Conservation (phyloP, 169 alveolate genomes). For the Plasmodium yoelii region DNA sequence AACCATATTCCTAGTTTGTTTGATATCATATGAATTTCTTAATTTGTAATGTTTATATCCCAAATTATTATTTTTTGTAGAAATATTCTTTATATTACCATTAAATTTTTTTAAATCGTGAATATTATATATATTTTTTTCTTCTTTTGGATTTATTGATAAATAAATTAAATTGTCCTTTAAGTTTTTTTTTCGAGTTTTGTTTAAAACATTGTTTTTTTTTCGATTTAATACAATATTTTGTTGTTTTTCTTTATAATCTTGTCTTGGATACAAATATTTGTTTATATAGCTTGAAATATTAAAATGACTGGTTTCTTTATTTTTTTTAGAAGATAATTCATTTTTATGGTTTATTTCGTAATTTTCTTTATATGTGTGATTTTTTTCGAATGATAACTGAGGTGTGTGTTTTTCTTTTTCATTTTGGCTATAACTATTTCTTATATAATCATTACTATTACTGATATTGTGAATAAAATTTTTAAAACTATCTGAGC, state of each 20-base stretch:
- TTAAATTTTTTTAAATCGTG: slow-evolving; percentile 7
- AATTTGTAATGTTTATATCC: slow-evolving; percentile 8
- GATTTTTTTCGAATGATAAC: not conserved
- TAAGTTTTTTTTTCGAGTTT: slow-evolving; percentile 8
- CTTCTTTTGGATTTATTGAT: slow-evolving; percentile 4
- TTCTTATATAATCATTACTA: not conserved
- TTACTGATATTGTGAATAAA: not conserved
- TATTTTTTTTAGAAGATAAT: slow-evolving; percentile 12
- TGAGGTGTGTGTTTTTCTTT: not conserved
- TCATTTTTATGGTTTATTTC: not conserved
- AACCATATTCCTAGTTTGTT: not conserved
- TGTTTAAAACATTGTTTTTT: too few relatives aligned
- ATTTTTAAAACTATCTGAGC: slow-evolving; percentile 12
- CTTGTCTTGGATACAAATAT: slow-evolving; percentile 1
- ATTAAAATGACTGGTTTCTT: slow-evolving; percentile 9
- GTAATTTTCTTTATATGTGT: not conserved
- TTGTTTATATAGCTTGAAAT: slow-evolving; percentile 21
- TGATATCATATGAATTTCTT: slow-evolving; percentile 20
- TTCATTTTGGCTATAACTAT: not conserved
- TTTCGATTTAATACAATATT: not conserved
- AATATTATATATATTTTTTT: slow-evolving; percentile 15
- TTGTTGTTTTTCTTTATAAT: not conserved
- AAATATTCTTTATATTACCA: slow-evolving; percentile 9
- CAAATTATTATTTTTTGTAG: not conserved
- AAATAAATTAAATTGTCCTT: slow-evolving; percentile 3